These are phyloP conservation scores for Akanthomyces lecanii DNA, from an alignment of 2,329 filamentous ascomycete genomes.

Conservation along the genomic window DNA sequence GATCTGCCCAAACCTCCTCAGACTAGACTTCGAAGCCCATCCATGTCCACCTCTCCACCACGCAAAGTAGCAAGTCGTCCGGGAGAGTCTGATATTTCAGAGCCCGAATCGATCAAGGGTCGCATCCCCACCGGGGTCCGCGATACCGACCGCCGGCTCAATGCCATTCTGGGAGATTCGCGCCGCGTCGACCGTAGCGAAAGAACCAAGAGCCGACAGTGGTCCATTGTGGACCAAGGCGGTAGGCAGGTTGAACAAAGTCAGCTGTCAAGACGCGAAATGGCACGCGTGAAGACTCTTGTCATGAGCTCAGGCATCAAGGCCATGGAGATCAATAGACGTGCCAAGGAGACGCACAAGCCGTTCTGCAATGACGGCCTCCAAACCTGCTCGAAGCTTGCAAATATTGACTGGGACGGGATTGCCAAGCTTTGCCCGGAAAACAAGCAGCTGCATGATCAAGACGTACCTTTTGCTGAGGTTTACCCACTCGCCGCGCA, in stretches of 20 bases:
- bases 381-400: conserved; percentile 21
- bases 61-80: conserved; percentile 18
- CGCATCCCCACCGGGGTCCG: conserved; percentile 28
- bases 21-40: conserved; percentile 43
- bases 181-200: conserved; percentile 21
- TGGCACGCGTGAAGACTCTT: conserved; percentile 72
- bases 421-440: conserved; percentile 40
- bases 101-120: conserved; percentile 34
- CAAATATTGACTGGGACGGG: conserved; percentile 36
- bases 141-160: conserved; percentile 33
- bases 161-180: conserved; percentile 27
- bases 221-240: conserved; percentile 46
- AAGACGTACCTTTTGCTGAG: conserved; percentile 38
- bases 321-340: conserved; percentile 71
- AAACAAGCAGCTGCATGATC: conserved; percentile 28
- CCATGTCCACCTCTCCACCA: conserved; percentile 35
- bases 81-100: conserved; percentile 35
- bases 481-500: conserved; percentile 50
- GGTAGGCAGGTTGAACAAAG: conserved; percentile 32
- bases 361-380: conserved; percentile 27
- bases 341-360: conserved; percentile 49
- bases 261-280: conserved; percentile 61
- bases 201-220: conserved; percentile 37
- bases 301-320: conserved; percentile 85
- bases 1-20: conserved; percentile 47